Evolutionary conservation across 371 early-diverging fungal species (phyloP), one percentile per base, ranked within the genome.

Genomic region (Rhizomucor pusillus): DNA sequence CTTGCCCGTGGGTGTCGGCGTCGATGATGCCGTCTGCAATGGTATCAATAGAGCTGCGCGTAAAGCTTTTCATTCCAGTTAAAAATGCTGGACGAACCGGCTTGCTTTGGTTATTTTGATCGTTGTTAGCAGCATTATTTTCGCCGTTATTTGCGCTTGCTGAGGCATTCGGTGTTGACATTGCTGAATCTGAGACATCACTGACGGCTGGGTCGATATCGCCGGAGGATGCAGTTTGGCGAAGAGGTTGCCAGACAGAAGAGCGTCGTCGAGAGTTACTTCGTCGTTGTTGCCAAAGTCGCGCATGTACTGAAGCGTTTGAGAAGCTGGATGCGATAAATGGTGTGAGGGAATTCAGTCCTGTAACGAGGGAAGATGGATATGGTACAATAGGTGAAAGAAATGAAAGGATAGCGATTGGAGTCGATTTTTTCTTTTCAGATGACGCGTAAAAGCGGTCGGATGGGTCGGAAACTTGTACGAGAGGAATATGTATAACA

Each of bases 381-480:
- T 80, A 85, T 18, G 86, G 86, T 20, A 82, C 75, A 34, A 81
- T 71, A 11, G 77, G 77, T 1, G 86, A 77, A 5, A 85, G 63
- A 29, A 85, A 76, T 0, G 86, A 85, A 3, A 85, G 50, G 35
- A 85, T 82, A 6, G 80, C 86, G 14, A 83, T 69, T 1, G 86
- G 83, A 44, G 79, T 65, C 76, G 75, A 9, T 67, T 57, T 14
- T 18, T 53, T 14, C 47, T 43, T 25, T 22, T 23, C 16, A 34
- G 60, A 25, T 35, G 47, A 41, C 19, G 45, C 29, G 7, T 5
- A 29, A 7, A 29, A 29, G 29, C 7, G 29, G 7, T 29, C 29
- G 29, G 29, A 29, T 29, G 29, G 29, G 7, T 29, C 63, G 13
- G 56, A 63, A 1, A 64, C 75, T 67, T 67, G 80, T 56, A 68